Conservation (phyloP, 352 stramenopile species). For the Phytophthora kernoviae region DNA sequence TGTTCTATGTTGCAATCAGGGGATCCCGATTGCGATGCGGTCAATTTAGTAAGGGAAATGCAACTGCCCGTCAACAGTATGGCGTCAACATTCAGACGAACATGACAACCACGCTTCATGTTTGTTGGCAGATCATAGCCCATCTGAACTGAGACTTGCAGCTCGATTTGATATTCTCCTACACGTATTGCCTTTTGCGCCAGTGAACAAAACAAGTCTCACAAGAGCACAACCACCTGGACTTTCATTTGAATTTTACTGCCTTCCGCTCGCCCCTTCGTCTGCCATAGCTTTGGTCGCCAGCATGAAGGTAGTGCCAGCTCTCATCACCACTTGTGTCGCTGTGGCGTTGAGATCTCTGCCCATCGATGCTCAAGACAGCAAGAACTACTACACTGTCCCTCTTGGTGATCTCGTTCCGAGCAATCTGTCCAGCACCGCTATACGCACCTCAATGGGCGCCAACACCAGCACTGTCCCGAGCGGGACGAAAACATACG, state of each 20-base stretch:
- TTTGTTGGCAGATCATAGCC: no score
- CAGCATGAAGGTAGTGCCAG: neutral
- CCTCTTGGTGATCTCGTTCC: neutral
- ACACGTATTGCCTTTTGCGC: no score
- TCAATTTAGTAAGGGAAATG: no score
- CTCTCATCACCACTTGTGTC: neutral
- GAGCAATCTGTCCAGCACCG: neutral
- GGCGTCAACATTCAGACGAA: no score
- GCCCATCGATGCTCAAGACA: neutral
- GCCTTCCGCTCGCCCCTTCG: neutral
- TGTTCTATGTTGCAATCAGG: no score
- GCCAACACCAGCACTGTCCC: slow-evolving; percentile 23
- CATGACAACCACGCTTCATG: no score
- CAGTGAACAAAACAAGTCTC: no score
- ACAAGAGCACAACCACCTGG: neutral
- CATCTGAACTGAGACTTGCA: no score
- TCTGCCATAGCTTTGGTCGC: neutral
- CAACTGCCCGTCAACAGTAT: no score
- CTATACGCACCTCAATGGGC: neutral
- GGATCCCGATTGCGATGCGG: no score
- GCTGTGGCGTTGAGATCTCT: neutral
- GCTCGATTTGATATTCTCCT: no score
- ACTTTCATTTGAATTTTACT: neutral
- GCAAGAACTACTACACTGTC: neutral
- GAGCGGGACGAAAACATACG: slow-evolving; percentile 38